Evolutionary conservation across 768 basidiomycete genomes (phyloP).

Genomic region (Termitomyces sp.): DNA sequence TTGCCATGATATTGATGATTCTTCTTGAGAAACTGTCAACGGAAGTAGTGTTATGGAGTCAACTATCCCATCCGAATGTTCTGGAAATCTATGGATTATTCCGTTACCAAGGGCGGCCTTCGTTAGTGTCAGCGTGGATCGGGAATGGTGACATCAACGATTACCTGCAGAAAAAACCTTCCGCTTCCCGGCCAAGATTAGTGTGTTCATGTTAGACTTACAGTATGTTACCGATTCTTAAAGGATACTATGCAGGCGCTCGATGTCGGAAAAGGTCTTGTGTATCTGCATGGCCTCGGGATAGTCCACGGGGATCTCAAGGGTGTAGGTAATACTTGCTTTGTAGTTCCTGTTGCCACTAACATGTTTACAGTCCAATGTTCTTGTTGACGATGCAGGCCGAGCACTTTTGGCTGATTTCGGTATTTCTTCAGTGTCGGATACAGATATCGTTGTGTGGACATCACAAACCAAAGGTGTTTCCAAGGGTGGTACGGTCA

Average conservation of each 20-base stretch:
- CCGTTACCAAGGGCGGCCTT: conserved; percentile 4
- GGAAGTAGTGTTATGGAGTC: background rate
- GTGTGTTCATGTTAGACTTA: background rate
- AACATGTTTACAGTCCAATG: background rate
- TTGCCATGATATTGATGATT: no score
- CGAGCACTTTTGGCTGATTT: conserved; percentile 6
- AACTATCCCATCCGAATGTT: no score
- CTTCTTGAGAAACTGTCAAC: background rate
- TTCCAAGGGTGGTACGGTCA: conserved; percentile 2
- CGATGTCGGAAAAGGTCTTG: background rate
- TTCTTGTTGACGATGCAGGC: background rate
- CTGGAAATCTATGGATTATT: conserved; percentile 15
- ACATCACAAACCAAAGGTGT: background rate
- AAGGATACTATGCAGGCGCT: background rate
- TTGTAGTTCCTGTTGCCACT: background rate
- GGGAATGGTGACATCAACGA: conserved; percentile 1
- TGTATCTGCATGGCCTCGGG: background rate
- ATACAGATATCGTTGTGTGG: background rate
- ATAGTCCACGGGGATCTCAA: conserved; percentile 5
- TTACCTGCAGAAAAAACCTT: background rate
- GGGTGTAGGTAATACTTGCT: background rate
- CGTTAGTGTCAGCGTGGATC: conserved; percentile 15
- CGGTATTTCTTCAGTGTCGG: conserved; percentile 4
- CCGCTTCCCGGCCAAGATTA: background rate
- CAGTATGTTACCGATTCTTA: background rate